These are phyloP conservation scores for Coemansia sp. DNA, from an alignment of 192 early-diverging fungal genomes.

Conservation along the genomic window DNA sequence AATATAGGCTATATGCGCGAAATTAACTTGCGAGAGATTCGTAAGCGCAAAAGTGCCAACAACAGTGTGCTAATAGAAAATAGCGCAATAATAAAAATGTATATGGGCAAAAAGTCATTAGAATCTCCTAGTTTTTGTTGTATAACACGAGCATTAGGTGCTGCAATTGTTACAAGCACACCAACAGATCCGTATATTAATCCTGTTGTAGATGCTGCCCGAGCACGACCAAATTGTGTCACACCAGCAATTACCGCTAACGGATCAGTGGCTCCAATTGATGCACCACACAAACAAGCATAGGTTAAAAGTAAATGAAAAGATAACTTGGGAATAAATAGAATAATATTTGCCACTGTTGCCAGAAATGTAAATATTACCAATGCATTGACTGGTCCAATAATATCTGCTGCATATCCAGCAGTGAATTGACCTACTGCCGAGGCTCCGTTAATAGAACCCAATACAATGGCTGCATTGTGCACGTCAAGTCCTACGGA, in stretches of 20 bases:
- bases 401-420: constrained; percentile 39
- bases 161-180: constrained; percentile 20
- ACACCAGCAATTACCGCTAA: constrained; percentile 42
- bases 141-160: constrained; percentile 32
- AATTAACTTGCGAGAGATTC: constrained; percentile 27
- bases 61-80: constrained; percentile 36
- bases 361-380: constrained; percentile 27
- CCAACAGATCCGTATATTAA: constrained; percentile 44
- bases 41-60: constrained; percentile 24
- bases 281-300: constrained; percentile 42
- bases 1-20: constrained; percentile 8
- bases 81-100: constrained; percentile 21
- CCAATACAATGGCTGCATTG: constrained; percentile 46
- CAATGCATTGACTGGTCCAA: constrained; percentile 44
- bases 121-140: constrained; percentile 21
- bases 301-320: constrained; percentile 38
- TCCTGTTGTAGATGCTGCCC: constrained; percentile 27
- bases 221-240: constrained; percentile 32
- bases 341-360: constrained; percentile 29
- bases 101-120: constrained; percentile 15
- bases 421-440: constrained; percentile 46
- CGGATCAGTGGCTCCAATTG: constrained; percentile 44
- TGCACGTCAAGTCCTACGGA: constrained; percentile 45
- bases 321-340: constrained; percentile 32
- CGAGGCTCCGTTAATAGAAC: constrained; percentile 45